Percentiles rank a stretch among this genome's conserved stretches.
Evolutionary conservation across 768 basidiomycete genomes (phyloP).

Genomic region (Pleurotus sapidus): DNA sequence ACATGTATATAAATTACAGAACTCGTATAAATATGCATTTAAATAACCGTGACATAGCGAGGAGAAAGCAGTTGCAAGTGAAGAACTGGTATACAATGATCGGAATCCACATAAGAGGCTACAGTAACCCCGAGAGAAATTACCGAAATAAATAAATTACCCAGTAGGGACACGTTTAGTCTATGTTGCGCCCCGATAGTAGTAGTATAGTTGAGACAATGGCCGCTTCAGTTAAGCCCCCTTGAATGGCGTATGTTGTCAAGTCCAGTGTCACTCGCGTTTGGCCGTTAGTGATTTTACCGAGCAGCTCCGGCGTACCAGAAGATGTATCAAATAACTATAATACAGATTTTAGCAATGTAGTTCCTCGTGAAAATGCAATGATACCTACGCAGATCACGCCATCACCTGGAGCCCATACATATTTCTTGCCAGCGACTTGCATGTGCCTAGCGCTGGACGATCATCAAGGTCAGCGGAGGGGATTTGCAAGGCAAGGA

Average conservation of each 20-base stretch:
- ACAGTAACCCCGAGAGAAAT: not conserved
- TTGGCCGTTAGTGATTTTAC: conserved; percentile 34
- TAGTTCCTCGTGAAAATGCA: not conserved
- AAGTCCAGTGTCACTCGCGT: conserved; percentile 39
- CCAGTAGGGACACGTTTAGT: conserved; percentile 21
- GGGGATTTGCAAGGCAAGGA: not conserved
- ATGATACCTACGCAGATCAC: conserved; percentile 20
- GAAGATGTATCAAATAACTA: conserved; percentile 8
- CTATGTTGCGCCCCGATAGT: conserved; percentile 46
- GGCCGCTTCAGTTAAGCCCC: conserved; percentile 41
- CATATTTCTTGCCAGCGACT: conserved; percentile 33
- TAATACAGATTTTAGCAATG: conserved; percentile 15
- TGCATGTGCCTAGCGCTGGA: conserved; percentile 36
- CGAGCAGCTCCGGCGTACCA: conserved; percentile 13
- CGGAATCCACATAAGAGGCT: not conserved
- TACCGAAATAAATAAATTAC: not conserved
- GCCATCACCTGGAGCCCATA: conserved; percentile 32
- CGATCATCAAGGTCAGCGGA: not conserved
- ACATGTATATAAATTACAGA: too few relatives aligned
- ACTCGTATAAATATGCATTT: too few relatives aligned
- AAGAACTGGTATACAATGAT: too few relatives aligned
- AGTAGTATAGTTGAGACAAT: conserved; percentile 46
- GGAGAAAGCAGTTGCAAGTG: too few relatives aligned
- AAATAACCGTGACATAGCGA: too few relatives aligned
- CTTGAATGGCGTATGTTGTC: conserved; percentile 41